Base-by-base conservation (phyloP, 2,329 filamentous ascomycete genomes). In the Tympanopsis confertula region DNA sequence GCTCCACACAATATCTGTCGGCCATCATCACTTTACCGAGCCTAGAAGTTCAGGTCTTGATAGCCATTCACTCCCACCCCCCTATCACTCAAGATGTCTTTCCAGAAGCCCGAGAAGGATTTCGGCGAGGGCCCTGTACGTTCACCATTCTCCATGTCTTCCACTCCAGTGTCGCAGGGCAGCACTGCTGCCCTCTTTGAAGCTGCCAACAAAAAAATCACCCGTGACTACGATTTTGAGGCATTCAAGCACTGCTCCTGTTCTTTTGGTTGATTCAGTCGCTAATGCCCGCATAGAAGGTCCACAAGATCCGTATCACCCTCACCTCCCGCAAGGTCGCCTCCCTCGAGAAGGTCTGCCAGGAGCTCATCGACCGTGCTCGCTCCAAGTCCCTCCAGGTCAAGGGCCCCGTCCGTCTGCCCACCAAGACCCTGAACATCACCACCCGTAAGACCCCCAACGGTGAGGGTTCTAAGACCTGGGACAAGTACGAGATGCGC, bases 241-340 rank as follows among this genome's bases (percentile, higher is more conserved):
- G n/a, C n/a, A n/a, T n/a, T n/a, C n/a, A n/a, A n/a, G n/a, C n/a
- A n/a, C n/a, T n/a, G n/a, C n/a, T n/a, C n/a, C n/a, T n/a, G n/a
- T n/a, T n/a, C n/a, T n/a, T n/a, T n/a, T n/a, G n/a, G n/a, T n/a
- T n/a, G n/a, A n/a, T n/a, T n/a, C n/a, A n/a, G n/a, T n/a, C n/a
- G n/a, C n/a, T n/a, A n/a, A n/a, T n/a, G n/a, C n/a, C n/a, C n/a
- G n/a, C 51, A 50, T 51, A 82, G 78, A 93, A 94, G 81, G 82
- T 83, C 73, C 86, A 94, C 82, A 87, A 88, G 73, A 94, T 94
- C 78, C 86, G 89, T 65, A 95, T 96, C 78, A 96, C 89, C 66
- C 77, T 95, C 58, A 91, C 88, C 65, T 85, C 78, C 58, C 85
- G 86, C 74, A 95, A 95, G 73, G 89, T 96, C 61, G 72, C 81